Evolutionary conservation across 2,329 filamentous ascomycete genomes (phyloP).

Genomic region (Didymella lethalis): DNA sequence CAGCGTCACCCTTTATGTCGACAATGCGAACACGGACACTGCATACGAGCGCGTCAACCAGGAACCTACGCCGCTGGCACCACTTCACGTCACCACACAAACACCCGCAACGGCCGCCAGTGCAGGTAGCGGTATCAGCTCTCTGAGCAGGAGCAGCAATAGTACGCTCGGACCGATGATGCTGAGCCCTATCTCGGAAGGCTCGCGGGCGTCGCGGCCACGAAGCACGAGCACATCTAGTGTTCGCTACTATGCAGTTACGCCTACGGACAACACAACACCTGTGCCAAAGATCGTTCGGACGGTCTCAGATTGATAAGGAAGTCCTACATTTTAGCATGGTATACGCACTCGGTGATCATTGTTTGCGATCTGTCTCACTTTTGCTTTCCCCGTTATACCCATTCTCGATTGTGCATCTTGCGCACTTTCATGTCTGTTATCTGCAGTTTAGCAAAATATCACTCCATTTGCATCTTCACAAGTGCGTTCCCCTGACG

Average conservation of each 20-base stretch:
- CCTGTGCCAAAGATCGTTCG: conserved; percentile 44
- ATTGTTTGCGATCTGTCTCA: not conserved
- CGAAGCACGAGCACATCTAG: conserved; percentile 43
- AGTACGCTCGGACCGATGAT: conserved; percentile 34
- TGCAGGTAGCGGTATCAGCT: conserved; percentile 34
- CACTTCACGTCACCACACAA: conserved; percentile 37
- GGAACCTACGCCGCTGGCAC: conserved; percentile 37
- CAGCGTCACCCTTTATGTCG: conserved; percentile 43
- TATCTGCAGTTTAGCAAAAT: not conserved
- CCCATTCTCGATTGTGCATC: conserved; percentile 11
- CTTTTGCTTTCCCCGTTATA: conserved; percentile 15
- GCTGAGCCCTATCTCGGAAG: conserved; percentile 35
- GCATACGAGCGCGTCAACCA: conserved; percentile 31
- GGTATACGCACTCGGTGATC: not conserved
- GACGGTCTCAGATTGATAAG: conserved; percentile 32
- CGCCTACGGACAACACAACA: conserved; percentile 28
- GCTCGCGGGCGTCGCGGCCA: conserved; percentile 27
- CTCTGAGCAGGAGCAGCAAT: conserved; percentile 28
- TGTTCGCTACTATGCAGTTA: conserved; percentile 43
- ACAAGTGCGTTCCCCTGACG: not conserved
- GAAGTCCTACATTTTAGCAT: no score
- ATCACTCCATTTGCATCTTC: not conserved
- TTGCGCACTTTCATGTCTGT: not conserved
- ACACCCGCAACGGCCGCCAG: conserved; percentile 30
- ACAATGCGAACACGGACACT: conserved; percentile 29